phyloP scores from a whole-genome alignment of 139 green algal genomes.

The Volvox africanus region DNA sequence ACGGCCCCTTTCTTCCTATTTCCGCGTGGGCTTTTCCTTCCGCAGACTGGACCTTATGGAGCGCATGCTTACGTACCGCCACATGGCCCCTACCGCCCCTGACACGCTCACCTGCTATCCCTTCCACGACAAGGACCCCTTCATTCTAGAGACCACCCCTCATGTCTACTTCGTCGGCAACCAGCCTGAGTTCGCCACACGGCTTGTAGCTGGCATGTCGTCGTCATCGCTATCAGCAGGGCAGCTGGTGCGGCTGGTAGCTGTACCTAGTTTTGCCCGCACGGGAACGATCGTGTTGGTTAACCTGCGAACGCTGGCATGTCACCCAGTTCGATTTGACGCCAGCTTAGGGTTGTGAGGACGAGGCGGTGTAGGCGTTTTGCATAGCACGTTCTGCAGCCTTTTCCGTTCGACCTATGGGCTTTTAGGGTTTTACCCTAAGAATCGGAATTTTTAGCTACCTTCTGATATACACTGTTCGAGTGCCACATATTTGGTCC shows the following conservation, averaged over 20 bases:
- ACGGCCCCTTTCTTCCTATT: neutral
- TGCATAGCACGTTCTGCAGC: too few species aligned
- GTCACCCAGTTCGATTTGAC: constrained; percentile 81
- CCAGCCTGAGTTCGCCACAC: constrained; percentile 85
- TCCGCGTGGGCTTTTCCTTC: neutral
- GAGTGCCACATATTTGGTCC: too few species aligned
- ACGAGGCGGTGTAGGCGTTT: too few species aligned
- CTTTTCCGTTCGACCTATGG: too few species aligned
- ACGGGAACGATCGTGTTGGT: constrained; percentile 86
- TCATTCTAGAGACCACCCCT: constrained; percentile 88
- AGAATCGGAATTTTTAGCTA: too few species aligned
- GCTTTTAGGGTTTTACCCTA: too few species aligned
- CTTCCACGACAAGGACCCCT: constrained; percentile 92
- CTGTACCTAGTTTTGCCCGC: constrained; percentile 83
- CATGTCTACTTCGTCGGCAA: constrained; percentile 96
- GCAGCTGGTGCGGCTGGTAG: constrained; percentile 74
- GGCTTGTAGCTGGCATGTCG: constrained; percentile 17
- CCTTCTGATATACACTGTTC: too few species aligned
- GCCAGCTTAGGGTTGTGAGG: constrained; percentile 22
- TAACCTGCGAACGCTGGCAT: constrained; percentile 87
- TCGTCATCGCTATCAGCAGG: neutral
- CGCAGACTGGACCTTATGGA: constrained; percentile 81
- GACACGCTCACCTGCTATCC: constrained; percentile 97
- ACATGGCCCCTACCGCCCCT: constrained; percentile 94
- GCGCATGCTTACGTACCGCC: constrained; percentile 83